These are phyloP conservation scores for Puccinia novopanici DNA, from an alignment of 1,284 basidiomycete species.

Conservation along the genomic window DNA sequence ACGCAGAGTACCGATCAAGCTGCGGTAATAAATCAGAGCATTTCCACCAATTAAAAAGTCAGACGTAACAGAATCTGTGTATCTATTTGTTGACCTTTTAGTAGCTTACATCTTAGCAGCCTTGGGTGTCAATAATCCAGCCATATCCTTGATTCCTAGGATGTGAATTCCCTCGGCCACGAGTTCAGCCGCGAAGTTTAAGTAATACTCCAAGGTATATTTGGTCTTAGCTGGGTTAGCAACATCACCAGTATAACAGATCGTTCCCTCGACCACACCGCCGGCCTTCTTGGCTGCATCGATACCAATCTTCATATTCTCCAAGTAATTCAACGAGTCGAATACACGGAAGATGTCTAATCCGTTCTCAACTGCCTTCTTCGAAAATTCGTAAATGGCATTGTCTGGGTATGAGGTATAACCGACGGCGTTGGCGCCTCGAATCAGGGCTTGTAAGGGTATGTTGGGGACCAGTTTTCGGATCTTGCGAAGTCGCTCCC, in stretches of 20 bases:
- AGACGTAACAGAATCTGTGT: constrained; percentile 28
- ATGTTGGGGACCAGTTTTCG: constrained; percentile 97
- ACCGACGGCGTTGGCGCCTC: constrained; percentile 98
- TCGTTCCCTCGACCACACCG: constrained; percentile 94
- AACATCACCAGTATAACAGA: constrained; percentile 98
- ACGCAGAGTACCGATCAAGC: constrained; percentile 88
- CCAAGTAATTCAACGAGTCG: constrained; percentile 97
- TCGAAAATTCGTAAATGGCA: constrained; percentile 84
- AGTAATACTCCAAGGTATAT: constrained; percentile 97
- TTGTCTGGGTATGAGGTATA: constrained; percentile 99
- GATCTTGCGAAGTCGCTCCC: constrained; percentile 92
- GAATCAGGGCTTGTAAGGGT: constrained; percentile 95
- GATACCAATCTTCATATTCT: constrained; percentile 93
- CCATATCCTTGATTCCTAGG: constrained; percentile 99
- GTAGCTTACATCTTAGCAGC: constrained; percentile 76
- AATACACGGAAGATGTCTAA: constrained; percentile 99
- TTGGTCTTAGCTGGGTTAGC: constrained; percentile 93
- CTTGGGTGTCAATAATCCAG: constrained; percentile 91
- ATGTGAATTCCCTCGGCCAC: constrained; percentile 96
- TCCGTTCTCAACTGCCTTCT: constrained; percentile 93
- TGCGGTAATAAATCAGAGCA: constrained; percentile 57
- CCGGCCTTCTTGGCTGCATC: constrained; percentile 99
- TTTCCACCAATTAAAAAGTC: constrained; percentile 19
- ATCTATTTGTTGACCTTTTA: too few species aligned
- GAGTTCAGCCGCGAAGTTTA: constrained; percentile 91